Evolutionary conservation across 225 moss, liverwort and hornwort species (phyloP), one percentile per base, ranked within the genome.

Genomic region (Ulota crispa): DNA sequence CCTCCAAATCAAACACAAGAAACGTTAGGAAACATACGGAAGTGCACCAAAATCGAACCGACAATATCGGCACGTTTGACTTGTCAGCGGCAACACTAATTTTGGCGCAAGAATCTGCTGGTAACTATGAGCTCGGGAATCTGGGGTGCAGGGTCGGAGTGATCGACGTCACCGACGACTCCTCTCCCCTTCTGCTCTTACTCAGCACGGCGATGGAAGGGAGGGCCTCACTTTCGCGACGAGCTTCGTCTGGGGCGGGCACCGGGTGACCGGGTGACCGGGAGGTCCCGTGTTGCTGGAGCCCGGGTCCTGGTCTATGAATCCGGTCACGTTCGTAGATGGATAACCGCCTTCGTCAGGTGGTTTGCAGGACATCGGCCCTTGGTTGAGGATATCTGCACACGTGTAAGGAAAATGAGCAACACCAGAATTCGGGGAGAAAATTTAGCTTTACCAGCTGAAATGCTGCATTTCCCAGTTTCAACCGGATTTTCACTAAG

Each of bases 141-240:
- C 20, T 56, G 41, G 32, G 52, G 30, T 50, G 23, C 50, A 42
- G 20, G 28, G 8, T 2, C 3, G 41, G 68, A 67, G 39, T 1
- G 41, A 68, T 55, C 68, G 26, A 41, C 27, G 56, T 15, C 28
- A 78, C 68, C 78, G 78, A 78, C 78, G 60, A 60, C 13, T 60
- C 12, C 57, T 9, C 12, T 59, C 2, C 13, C 26, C 4, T 26
- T 60, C 26, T 26, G n/a, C 60, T 13, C 60, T 60, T 60, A 27
- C 57, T 57, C 57, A 24, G 57, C 57, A n/a, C 3, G 10, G n/a
- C 2, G 12, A 27, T 13, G 26, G 2, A 5, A 27, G 26, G 26
- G 2, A 5, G 60, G 13, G 60, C 12, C 26, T 26, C 26, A 9
- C 60, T 26, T 60, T 60, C 60, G 60, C 60, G 27, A 60, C 26